Percentiles rank a stretch among this genome's conserved stretches.
These are phyloP conservation scores for Ceratobasidium papillatum DNA, from an alignment of 1,284 basidiomycete genomes.

Conservation along the genomic window DNA sequence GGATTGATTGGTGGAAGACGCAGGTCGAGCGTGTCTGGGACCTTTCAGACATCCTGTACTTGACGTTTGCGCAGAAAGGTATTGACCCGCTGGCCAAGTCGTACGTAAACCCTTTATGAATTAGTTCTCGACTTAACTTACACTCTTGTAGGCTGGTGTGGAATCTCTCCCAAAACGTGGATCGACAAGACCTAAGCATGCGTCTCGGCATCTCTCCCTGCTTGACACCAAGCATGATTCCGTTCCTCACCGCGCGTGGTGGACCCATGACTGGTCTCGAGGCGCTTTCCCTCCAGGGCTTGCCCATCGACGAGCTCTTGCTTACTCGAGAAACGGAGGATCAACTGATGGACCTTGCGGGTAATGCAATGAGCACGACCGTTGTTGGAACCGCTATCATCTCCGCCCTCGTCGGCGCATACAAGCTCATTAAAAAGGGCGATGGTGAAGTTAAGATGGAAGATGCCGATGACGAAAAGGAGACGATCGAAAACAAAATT, in stretches of 20 bases:
- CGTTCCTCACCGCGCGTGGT: conserved; percentile 93
- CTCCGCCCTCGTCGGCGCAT: conserved; percentile 76
- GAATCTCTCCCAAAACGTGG: conserved; percentile 98
- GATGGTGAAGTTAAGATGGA: conserved; percentile 68
- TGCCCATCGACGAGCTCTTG: conserved; percentile 90
- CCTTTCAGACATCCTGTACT: conserved; percentile 87
- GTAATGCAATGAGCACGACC: conserved; percentile 97
- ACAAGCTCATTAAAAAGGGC: conserved; percentile 70
- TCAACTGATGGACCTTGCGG: conserved; percentile 92
- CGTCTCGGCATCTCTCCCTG: conserved; percentile 89
- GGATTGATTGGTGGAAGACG: conserved; percentile 90
- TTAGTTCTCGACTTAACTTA: conserved; percentile 21
- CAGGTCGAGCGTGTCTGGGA: conserved; percentile 97
- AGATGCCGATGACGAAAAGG: conserved; percentile 52
- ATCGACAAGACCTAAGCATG: conserved; percentile 83
- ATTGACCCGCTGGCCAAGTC: conserved; percentile 89
- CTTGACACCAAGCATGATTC: conserved; percentile 95
- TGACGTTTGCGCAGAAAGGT: conserved; percentile 82
- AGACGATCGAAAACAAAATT: conserved; percentile 58
- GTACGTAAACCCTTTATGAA: conserved; percentile 55
- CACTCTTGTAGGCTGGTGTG: conserved; percentile 72
- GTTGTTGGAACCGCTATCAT: conserved; percentile 93
- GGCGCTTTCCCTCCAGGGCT: conserved; percentile 91
- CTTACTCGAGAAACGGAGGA: conserved; percentile 94
- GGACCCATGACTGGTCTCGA: conserved; percentile 96